Evolutionary conservation across 2,329 filamentous ascomycete species (phyloP).

Genomic region (Trichoderma polysporum): DNA sequence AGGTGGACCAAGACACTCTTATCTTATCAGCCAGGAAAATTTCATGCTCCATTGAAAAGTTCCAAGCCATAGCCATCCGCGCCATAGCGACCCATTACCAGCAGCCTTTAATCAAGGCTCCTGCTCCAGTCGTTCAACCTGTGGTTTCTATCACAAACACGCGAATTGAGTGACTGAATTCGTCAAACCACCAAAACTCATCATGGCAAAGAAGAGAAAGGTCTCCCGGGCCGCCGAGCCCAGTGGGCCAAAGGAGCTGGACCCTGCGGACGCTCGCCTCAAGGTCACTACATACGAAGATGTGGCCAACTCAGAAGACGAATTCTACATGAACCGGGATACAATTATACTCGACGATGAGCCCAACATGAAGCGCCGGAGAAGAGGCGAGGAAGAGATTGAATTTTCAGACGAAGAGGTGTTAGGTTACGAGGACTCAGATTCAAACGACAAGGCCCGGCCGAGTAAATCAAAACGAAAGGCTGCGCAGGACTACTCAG

Average conservation of each 20-base stretch:
- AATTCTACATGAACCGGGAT: constrained; percentile 85
- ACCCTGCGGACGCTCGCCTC: constrained; percentile 61
- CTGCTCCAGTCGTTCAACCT: neutral
- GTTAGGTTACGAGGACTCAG: constrained; percentile 48
- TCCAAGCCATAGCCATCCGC: neutral
- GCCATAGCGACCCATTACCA: neutral
- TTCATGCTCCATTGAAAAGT: constrained; percentile 21
- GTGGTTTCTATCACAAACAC: neutral
- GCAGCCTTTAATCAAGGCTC: neutral
- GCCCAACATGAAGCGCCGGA: constrained; percentile 73
- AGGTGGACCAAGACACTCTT: constrained; percentile 2
- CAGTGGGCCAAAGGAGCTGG: constrained; percentile 54
- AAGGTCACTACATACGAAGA: constrained; percentile 70
- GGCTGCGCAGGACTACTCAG: constrained; percentile 29
- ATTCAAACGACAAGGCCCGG: constrained; percentile 43
- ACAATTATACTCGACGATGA: constrained; percentile 82
- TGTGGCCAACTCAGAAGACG: constrained; percentile 90
- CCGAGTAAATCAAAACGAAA: constrained; percentile 23
- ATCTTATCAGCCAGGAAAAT: constrained; percentile 28
- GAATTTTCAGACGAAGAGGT: constrained; percentile 64
- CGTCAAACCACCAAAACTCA: constrained; percentile 18
- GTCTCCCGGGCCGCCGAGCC: constrained; percentile 50
- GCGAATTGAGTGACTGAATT: neutral
- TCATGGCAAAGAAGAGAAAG: constrained; percentile 71
- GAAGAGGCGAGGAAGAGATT: constrained; percentile 68